A percentile compares a stretch with the other conserved stretches of the same genome.
phyloP scores from a whole-genome alignment of 1,139 yeast genomes.

The Magnusiomyces suaveolens region DNA sequence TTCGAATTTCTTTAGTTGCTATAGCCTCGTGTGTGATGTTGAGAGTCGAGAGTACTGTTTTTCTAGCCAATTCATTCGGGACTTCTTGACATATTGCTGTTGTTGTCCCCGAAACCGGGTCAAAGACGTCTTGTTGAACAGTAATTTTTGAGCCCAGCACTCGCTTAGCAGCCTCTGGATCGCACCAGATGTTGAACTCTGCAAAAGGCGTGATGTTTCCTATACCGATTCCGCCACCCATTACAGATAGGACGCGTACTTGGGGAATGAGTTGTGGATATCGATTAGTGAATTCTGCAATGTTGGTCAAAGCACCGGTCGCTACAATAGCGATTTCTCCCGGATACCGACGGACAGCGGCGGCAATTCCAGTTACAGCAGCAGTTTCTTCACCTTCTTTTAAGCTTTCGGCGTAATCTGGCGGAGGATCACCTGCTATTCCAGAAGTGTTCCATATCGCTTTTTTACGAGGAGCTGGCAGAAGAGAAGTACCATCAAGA shows the following conservation, averaged over 20 bases:
- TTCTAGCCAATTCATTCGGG: slow-evolving; percentile 37
- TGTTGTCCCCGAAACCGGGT: not conserved
- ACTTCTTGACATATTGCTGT: slow-evolving; percentile 17
- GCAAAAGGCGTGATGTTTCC: slow-evolving; percentile 46
- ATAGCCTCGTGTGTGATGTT: slow-evolving; percentile 63
- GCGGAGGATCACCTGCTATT: not conserved
- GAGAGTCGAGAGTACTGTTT: slow-evolving; percentile 51
- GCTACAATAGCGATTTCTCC: slow-evolving; percentile 50
- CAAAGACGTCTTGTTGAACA: not conserved
- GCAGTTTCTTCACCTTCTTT: slow-evolving; percentile 15
- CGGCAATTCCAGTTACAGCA: slow-evolving; percentile 50
- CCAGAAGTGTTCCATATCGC: slow-evolving; percentile 23
- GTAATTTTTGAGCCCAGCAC: slow-evolving; percentile 33
- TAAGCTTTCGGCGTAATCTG: not conserved
- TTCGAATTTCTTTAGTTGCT: slow-evolving; percentile 43
- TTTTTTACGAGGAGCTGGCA: slow-evolving; percentile 40
- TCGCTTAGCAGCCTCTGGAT: slow-evolving; percentile 62
- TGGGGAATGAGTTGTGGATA: slow-evolving; percentile 44
- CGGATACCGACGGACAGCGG: slow-evolving; percentile 38
- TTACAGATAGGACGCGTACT: slow-evolving; percentile 49
- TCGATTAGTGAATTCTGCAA: slow-evolving; percentile 43
- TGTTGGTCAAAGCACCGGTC: slow-evolving; percentile 67
- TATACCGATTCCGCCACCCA: slow-evolving; percentile 63
- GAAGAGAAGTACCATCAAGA: slow-evolving; percentile 56
- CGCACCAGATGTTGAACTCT: slow-evolving; percentile 72